phyloP scores from a whole-genome alignment of 768 basidiomycete genomes.

The Terana coerulea region DNA sequence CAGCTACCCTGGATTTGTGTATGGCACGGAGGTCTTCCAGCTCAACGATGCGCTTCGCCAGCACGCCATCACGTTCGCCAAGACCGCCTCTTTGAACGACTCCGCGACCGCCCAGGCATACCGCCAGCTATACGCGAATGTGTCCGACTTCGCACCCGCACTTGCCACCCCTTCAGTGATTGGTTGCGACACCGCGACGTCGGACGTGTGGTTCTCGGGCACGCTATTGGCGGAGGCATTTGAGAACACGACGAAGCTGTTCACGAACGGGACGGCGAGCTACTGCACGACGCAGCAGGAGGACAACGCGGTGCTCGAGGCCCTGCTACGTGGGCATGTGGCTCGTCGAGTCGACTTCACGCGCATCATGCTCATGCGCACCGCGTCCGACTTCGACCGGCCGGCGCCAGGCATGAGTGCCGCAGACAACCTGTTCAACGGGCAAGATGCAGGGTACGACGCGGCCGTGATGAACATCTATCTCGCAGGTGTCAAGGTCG shows the following conservation, averaged over 20 bases:
- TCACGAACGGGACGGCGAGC: slow-evolving; percentile 31
- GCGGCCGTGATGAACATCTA: slow-evolving; percentile 34
- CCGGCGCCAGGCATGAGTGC: slow-evolving; percentile 19
- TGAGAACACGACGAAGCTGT: slow-evolving; percentile 32
- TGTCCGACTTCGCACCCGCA: slow-evolving; percentile 23
- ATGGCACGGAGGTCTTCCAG: slow-evolving; percentile 46
- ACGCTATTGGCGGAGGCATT: slow-evolving; percentile 31
- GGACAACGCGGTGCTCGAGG: slow-evolving; percentile 38
- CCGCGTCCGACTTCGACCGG: slow-evolving; percentile 32
- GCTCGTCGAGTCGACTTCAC: slow-evolving; percentile 33
- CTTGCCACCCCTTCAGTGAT: slow-evolving; percentile 29
- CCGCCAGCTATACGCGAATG: slow-evolving; percentile 27
- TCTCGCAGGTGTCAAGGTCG: slow-evolving; percentile 33
- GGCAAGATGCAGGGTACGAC: slow-evolving; percentile 28
- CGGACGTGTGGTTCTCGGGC: slow-evolving; percentile 36
- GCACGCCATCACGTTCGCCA: slow-evolving; percentile 25
- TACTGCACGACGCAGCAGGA: slow-evolving; percentile 37
- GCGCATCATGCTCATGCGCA: slow-evolving; percentile 35
- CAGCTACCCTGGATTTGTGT: slow-evolving; percentile 24
- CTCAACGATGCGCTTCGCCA: slow-evolving; percentile 39
- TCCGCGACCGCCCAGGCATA: slow-evolving; percentile 26
- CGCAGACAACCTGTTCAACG: slow-evolving; percentile 27
- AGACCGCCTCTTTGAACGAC: slow-evolving; percentile 31
- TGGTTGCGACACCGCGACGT: slow-evolving; percentile 35
- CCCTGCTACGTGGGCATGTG: slow-evolving; percentile 32